A percentile compares a stretch with the other conserved stretches of the same genome.
Evolutionary conservation across 176 grass and related monocot genomes (phyloP).

Genomic region (Aegilops bicornis): DNA sequence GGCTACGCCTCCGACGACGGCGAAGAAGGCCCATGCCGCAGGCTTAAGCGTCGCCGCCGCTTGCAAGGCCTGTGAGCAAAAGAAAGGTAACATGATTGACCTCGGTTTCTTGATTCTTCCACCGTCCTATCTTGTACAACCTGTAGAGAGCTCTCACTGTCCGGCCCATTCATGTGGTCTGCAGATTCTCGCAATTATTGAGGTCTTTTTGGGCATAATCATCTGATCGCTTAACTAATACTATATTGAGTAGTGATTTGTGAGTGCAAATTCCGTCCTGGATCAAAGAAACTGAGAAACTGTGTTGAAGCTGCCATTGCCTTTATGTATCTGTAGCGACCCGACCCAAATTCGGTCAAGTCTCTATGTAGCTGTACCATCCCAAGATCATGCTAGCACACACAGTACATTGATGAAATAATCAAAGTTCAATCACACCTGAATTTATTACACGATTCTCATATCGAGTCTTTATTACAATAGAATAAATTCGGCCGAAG

Average conservation of each 20-base stretch:
- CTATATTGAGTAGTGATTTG: neutral
- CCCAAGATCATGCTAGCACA: too few relatives aligned
- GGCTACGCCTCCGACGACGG: constrained; percentile 60
- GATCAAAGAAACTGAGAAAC: constrained; percentile 1
- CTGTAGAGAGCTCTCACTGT: neutral
- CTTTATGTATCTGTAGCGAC: too few relatives aligned
- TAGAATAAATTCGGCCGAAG: too few relatives aligned
- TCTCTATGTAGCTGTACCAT: too few relatives aligned
- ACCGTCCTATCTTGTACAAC: neutral
- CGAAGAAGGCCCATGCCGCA: constrained; percentile 25
- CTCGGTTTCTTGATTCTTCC: neutral
- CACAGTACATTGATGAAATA: too few relatives aligned
- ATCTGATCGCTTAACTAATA: neutral
- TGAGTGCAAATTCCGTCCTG: neutral
- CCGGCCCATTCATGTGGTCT: neutral
- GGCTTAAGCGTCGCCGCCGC: constrained; percentile 46
- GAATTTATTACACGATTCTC: too few relatives aligned
- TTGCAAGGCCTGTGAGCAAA: constrained; percentile 55
- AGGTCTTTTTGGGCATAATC: neutral
- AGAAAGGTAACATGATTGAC: constrained; percentile 51
- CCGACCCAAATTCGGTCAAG: too few relatives aligned
- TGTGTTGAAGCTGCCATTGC: neutral
- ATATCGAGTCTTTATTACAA: too few relatives aligned
- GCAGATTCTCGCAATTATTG: neutral
- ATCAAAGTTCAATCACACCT: too few relatives aligned